phyloP scores from a whole-genome alignment of 257 asterid species.

The Solanum tarapatanum region DNA sequence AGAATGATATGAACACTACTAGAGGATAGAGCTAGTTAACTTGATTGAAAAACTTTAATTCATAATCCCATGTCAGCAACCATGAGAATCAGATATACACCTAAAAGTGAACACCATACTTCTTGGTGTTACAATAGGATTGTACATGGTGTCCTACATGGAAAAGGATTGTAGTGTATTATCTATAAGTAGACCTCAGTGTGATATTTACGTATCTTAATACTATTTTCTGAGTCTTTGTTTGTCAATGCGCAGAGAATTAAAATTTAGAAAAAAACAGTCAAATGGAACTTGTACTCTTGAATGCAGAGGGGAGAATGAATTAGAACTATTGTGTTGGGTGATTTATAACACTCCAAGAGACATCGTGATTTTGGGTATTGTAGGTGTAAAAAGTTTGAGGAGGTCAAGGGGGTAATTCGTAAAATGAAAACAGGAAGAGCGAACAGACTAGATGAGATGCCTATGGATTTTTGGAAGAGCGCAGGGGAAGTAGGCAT shows the following conservation, averaged over 20 bases:
- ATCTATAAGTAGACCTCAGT: neutral
- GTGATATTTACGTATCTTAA: neutral
- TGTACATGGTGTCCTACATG: neutral
- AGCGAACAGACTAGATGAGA: neutral
- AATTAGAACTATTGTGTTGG: neutral
- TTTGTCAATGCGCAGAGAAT: neutral
- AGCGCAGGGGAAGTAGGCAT: neutral
- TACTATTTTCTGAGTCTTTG: neutral
- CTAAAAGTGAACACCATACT: neutral
- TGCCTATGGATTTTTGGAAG: neutral
- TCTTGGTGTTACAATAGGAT: neutral
- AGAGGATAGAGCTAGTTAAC: neutral
- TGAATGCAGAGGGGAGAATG: neutral
- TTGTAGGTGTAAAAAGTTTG: neutral
- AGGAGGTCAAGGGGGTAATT: neutral
- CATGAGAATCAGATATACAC: neutral
- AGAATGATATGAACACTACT: neutral
- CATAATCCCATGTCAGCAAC: neutral
- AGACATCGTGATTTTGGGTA: neutral
- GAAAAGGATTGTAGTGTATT: neutral
- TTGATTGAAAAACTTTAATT: neutral
- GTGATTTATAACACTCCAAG: neutral
- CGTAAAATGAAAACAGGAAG: neutral
- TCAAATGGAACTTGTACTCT: neutral
- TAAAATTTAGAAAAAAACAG: neutral